Evolutionary conservation across 805 yeast genomes (phyloP).

Genomic region (Cyberlindnera saturnus): DNA sequence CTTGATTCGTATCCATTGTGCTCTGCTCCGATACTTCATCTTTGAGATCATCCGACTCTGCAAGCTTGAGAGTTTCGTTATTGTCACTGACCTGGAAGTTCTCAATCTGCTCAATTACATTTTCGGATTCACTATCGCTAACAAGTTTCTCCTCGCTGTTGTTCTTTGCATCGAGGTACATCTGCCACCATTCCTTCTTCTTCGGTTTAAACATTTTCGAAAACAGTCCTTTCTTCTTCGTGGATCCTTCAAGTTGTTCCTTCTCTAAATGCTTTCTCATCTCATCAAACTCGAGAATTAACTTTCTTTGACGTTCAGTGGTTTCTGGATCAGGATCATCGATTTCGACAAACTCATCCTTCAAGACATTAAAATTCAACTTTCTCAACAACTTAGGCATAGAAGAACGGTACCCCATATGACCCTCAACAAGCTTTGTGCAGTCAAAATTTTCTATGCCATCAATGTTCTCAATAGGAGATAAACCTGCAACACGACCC

Average conservation of each 20-base stretch:
- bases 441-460: constrained; percentile 84
- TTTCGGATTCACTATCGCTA: not conserved
- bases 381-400: constrained; percentile 74
- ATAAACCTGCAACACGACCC: constrained; percentile 84
- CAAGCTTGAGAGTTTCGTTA: not conserved
- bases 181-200: constrained; percentile 52
- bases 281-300: constrained; percentile 80
- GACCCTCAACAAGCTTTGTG: constrained; percentile 84
- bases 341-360: constrained; percentile 91
- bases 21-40: not conserved
- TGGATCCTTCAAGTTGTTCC: constrained; percentile 28
- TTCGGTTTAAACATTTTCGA: constrained; percentile 44
- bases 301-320: constrained; percentile 73
- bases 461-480: constrained; percentile 58
- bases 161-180: constrained; percentile 21
- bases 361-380: constrained; percentile 73
- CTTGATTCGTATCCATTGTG: not conserved
- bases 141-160: constrained; percentile 8
- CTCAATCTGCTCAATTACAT: constrained; percentile 1
- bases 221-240: constrained; percentile 34
- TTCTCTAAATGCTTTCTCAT: constrained; percentile 59
- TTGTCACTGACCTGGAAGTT: not conserved
- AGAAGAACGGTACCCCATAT: constrained; percentile 93
- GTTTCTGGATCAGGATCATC: constrained; percentile 94
- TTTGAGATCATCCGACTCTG: not conserved